Evolutionary conservation across 208 protist genomes (phyloP).

Genomic region (Vickermania ingenoplastis): DNA sequence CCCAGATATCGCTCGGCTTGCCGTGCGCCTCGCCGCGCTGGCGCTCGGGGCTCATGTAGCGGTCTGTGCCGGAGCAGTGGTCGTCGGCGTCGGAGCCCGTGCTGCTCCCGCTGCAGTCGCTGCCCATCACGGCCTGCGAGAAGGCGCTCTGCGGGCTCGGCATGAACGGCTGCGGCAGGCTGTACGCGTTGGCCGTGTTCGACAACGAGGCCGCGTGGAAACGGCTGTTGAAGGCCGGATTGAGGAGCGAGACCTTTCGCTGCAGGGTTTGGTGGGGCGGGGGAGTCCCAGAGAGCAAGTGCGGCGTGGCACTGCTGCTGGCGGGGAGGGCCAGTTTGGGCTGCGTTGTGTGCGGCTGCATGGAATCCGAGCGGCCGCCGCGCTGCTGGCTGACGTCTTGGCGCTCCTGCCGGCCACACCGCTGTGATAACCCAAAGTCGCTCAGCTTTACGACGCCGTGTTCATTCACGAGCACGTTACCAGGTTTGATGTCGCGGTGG

Average conservation of each 20-base stretch:
- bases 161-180: not conserved
- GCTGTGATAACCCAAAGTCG: conserved; percentile 92
- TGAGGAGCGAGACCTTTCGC: not conserved
- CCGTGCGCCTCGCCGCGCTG: conserved; percentile 71
- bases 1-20: conserved; percentile 80
- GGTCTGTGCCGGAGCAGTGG: conserved; percentile 72
- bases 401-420: conserved; percentile 23
- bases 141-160: not conserved
- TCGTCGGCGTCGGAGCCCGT: not conserved
- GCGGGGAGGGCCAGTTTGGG: not conserved
- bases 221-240: not conserved
- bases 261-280: not conserved
- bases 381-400: conserved; percentile 2
- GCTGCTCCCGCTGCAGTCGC: not conserved
- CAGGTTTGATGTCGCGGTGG: conserved; percentile 91
- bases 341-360: not conserved
- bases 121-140: not conserved
- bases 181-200: not conserved
- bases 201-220: not conserved
- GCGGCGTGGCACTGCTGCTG: not conserved
- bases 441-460: conserved; percentile 92
- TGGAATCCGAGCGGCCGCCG: not conserved
- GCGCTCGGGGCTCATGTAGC: conserved; percentile 88
- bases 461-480: conserved; percentile 92
- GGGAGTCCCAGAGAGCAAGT: not conserved